Conservation (phyloP, 1,284 basidiomycete species). For the Nidula niveotomentosa region DNA sequence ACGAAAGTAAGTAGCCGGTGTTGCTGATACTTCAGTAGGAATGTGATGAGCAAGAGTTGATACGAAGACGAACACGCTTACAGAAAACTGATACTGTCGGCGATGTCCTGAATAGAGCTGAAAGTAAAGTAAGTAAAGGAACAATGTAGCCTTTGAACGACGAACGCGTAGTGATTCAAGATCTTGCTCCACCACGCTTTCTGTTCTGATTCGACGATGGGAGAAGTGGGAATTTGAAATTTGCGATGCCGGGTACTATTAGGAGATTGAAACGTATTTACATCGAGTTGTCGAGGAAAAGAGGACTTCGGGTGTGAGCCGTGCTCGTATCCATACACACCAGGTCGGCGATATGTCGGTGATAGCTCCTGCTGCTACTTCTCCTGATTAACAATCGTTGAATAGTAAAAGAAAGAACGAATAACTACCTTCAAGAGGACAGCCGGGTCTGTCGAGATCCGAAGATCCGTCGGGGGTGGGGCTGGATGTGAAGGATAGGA, state of each 20-base stretch:
- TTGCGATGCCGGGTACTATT: slow-evolving; percentile 26
- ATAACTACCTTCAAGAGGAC: slow-evolving; percentile 23
- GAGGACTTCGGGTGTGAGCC: slow-evolving; percentile 12
- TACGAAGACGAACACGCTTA: slow-evolving; percentile 28
- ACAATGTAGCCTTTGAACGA: background rate
- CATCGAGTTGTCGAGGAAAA: slow-evolving; percentile 33
- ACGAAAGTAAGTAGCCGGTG: slow-evolving; percentile 59
- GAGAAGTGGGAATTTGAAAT: slow-evolving; percentile 34
- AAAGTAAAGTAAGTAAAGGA: background rate
- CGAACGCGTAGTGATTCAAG: slow-evolving; percentile 46
- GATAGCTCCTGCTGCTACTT: slow-evolving; percentile 11
- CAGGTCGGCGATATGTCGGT: slow-evolving; percentile 18
- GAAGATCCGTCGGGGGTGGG: slow-evolving; percentile 23
- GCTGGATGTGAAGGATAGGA: slow-evolving; percentile 18
- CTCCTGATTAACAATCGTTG: slow-evolving; percentile 5
- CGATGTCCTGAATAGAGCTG: slow-evolving; percentile 49
- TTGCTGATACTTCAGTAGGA: slow-evolving; percentile 19
- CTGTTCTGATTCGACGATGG: slow-evolving; percentile 42
- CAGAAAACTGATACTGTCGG: slow-evolving; percentile 55
- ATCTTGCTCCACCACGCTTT: slow-evolving; percentile 68
- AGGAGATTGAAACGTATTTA: slow-evolving; percentile 29
- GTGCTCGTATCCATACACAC: slow-evolving; percentile 15
- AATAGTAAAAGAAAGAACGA: background rate
- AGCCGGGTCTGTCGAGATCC: slow-evolving; percentile 22
- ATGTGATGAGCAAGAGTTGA: slow-evolving; percentile 1